phyloP scores from a whole-genome alignment of 2,329 filamentous ascomycete genomes.

The Scedosporium minutisporum region DNA sequence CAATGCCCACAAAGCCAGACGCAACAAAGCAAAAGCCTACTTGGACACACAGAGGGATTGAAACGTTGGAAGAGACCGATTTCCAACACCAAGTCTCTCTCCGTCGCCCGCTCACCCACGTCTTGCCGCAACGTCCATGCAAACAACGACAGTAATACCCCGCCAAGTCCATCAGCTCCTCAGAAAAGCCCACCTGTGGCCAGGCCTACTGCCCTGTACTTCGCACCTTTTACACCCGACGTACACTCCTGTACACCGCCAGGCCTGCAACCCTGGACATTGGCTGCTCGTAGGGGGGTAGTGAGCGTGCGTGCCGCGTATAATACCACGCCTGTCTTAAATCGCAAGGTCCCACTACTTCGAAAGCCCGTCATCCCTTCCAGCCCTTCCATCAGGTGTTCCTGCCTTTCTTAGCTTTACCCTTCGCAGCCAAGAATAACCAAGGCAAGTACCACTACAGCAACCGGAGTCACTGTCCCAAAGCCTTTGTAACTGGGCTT shows the following conservation, averaged over 20 bases:
- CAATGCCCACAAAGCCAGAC: neutral
- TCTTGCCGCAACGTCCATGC: neutral
- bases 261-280: neutral
- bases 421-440: neutral
- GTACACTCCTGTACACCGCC: neutral
- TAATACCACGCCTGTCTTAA: neutral
- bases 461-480: neutral
- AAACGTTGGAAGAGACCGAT: neutral
- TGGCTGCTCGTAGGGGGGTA: neutral
- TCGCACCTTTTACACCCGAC: neutral
- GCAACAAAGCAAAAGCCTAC: neutral
- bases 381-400: neutral
- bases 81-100: neutral
- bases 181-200: neutral
- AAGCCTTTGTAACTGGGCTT: conserved; percentile 2
- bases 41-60: neutral
- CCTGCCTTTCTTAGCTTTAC: neutral
- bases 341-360: neutral
- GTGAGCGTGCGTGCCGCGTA: neutral
- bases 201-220: neutral
- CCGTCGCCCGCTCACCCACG: neutral
- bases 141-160: no score
- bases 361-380: neutral
- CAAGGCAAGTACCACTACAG: neutral
- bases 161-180: no score